Evolutionary conservation across 1,139 yeast genomes (phyloP), one percentile per base, ranked within the genome.

Genomic region (Trichomonascaceae sp.): DNA sequence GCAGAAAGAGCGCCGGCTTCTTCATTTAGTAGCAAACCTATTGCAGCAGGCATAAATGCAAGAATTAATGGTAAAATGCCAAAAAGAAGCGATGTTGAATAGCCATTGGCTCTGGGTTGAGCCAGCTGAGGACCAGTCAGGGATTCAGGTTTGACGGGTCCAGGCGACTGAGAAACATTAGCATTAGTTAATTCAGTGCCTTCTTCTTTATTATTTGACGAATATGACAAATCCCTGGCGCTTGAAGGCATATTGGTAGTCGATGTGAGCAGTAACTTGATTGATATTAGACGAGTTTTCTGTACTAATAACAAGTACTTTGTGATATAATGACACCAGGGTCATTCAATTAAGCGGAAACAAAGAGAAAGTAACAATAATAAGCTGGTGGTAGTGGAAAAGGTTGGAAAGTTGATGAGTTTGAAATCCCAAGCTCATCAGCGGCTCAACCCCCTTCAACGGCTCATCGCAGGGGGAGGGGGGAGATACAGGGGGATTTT

Each of bases 11-110:
- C 52, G 2, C 66, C 66, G 1, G 62, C 62, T 2, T 55, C 39
- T 39, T 63, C 66, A n/a, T 61, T 61, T 10, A 57, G 43, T 20
- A 61, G 9, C 7, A 64, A 49, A 5, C 62, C 56, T 3, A 60
- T 52, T 3, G 50, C 57, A 3, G 66, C 66, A 9, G 68, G 67
- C 8, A 63, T 47, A 43, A 64, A 51, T 1, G 66, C 63, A 22
- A 64, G 54, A 3, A 57, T 32, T 48, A 64, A 54, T 8, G 66
- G 66, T 13, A 60, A 30, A 12, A 50, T 10, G 27, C 36, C 47
- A 20, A 27, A 15, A 2, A 15, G 4, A 3, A 27, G 2, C 2
- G 47, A 22, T 17, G 41, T n/a, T 6, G 41, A 36, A 6, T 13
- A 13, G 9, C 41, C 41, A 15, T 36, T 15, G 17, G 17, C 6